Conservation (phyloP, 2,329 filamentous ascomycete genomes). For the Penicillium sp. region DNA sequence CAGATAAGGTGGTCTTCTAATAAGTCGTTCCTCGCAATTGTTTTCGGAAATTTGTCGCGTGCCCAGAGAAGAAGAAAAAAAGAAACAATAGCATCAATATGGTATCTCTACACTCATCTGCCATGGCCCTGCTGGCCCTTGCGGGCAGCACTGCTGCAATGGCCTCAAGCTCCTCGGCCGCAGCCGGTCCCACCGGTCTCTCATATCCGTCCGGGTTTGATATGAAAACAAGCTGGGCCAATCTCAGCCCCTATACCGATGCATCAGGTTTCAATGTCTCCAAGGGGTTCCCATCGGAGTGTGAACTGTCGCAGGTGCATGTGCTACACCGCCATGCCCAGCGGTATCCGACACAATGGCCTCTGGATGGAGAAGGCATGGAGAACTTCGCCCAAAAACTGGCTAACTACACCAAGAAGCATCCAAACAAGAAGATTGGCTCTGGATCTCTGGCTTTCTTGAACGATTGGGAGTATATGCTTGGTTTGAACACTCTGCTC, state of each 20-base stretch:
- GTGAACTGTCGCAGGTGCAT: constrained; percentile 56
- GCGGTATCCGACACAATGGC: constrained; percentile 50
- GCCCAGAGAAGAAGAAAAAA: not conserved
- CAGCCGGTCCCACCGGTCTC: constrained; percentile 23
- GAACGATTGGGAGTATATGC: constrained; percentile 52
- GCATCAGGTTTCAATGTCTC: constrained; percentile 21
- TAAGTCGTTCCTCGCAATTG: not conserved
- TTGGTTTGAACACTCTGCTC: constrained; percentile 50
- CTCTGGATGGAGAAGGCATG: constrained; percentile 52
- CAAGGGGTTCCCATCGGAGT: constrained; percentile 52
- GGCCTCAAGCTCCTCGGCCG: constrained; percentile 2
- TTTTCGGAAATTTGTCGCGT: not conserved
- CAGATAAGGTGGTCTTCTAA: not conserved
- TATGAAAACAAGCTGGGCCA: constrained; percentile 31
- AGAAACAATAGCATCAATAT: not conserved
- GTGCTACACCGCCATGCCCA: constrained; percentile 56
- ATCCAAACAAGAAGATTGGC: constrained; percentile 37
- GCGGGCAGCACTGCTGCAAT: constrained; percentile 4
- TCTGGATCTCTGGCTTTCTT: constrained; percentile 53
- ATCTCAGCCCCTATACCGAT: constrained; percentile 30
- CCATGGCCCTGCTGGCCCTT: constrained; percentile 10
- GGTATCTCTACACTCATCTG: not conserved
- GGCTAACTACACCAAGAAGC: constrained; percentile 44
- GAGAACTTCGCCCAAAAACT: constrained; percentile 52
- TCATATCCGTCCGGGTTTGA: constrained; percentile 31